Percentiles rank a stretch among this genome's conserved stretches.
These are phyloP conservation scores for Dothistroma septosporum DNA, from an alignment of 2,329 filamentous ascomycete species.

Conservation along the genomic window DNA sequence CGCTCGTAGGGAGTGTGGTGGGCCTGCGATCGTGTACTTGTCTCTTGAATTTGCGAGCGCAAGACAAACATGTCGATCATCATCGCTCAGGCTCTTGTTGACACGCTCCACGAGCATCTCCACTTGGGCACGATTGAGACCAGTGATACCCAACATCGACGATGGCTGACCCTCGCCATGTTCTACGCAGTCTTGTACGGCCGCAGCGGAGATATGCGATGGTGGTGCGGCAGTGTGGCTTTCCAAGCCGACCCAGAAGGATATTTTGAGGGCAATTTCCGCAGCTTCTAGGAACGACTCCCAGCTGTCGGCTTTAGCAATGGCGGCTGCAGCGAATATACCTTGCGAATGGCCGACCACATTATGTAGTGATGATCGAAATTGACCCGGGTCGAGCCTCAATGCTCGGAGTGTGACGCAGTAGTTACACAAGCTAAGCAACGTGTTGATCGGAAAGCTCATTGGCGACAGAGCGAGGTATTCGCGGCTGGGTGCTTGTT, in stretches of 20 bases:
- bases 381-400: slow-evolving; percentile 60
- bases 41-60: background rate
- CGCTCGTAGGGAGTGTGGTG: slow-evolving; percentile 89
- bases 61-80: background rate
- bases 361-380: slow-evolving; percentile 75
- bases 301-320: slow-evolving; percentile 84
- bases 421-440: background rate
- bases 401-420: background rate
- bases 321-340: slow-evolving; percentile 84
- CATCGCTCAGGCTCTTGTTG: background rate
- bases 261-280: slow-evolving; percentile 74
- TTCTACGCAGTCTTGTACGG: slow-evolving; percentile 47
- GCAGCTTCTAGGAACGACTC: slow-evolving; percentile 77
- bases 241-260: slow-evolving; percentile 95
- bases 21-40: slow-evolving; percentile 66
- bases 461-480: background rate
- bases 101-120: background rate
- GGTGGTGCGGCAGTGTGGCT: slow-evolving; percentile 93
- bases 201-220: slow-evolving; percentile 81
- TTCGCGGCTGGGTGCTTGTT: background rate
- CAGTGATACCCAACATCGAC: slow-evolving; percentile 93
- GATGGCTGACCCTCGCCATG: slow-evolving; percentile 87
- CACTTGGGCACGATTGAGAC: slow-evolving; percentile 64
- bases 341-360: slow-evolving; percentile 94
- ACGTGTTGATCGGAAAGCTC: background rate